Conservation (phyloP, 495 filamentous ascomycete species). For the Aspergillus sparsus region DNA sequence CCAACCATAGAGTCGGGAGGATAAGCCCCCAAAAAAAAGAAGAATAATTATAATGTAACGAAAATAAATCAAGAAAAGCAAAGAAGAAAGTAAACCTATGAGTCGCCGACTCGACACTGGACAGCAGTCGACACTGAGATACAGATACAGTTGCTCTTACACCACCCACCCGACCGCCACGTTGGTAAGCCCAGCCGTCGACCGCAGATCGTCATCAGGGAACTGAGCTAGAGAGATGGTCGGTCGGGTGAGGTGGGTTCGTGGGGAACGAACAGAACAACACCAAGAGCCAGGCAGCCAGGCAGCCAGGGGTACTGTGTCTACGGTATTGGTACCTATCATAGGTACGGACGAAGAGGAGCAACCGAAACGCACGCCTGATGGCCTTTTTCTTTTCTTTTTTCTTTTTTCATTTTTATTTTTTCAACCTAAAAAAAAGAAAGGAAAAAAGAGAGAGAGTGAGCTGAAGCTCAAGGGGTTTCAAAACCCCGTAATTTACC, state of each 20-base stretch:
- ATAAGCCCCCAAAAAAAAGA: too few species aligned
- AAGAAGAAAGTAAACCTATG: background rate
- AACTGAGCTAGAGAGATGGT: constrained; percentile 9
- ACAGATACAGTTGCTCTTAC: background rate
- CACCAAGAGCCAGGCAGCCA: constrained; percentile 25
- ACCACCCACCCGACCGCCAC: constrained; percentile 17
- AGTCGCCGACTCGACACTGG: too few species aligned
- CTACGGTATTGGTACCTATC: background rate
- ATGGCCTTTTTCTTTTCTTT: background rate
- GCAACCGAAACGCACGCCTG: too few species aligned
- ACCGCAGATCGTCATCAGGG: constrained; percentile 31
- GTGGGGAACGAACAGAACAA: constrained; percentile 21
- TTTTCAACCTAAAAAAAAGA: background rate
- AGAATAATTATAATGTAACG: too few species aligned
- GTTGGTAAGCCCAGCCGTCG: constrained; percentile 20
- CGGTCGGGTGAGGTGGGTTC: constrained; percentile 19
- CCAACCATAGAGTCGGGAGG: too few species aligned
- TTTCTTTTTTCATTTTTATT: background rate
- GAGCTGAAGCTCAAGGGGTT: background rate
- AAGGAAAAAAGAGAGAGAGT: background rate
- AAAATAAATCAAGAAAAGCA: background rate
- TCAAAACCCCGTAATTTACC: constrained; percentile 1
- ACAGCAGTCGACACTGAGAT: background rate
- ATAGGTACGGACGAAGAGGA: too few species aligned
- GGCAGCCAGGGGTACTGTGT: constrained; percentile 26